Evolutionary conservation across 257 asterid genomes (phyloP), one percentile per base, ranked within the genome.

Genomic region (Gynochthodes officinalis): DNA sequence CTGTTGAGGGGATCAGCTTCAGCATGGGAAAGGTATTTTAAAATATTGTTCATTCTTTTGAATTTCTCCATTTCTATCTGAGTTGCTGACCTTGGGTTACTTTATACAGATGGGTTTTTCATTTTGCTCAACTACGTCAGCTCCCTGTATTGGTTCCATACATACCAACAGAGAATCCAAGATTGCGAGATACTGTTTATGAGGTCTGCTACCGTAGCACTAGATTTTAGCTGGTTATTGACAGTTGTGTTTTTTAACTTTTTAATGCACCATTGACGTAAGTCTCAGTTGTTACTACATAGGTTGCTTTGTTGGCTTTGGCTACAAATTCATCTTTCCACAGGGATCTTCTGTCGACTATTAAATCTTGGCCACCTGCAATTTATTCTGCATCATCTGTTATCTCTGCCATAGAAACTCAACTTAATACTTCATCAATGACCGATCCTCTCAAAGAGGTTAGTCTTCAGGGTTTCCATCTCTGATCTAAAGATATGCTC

Each of bases 291-390:
- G 21, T 75, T 32, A 70, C 76, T 68, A 25, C 75, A 63, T 70
- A 95, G 99, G 97, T 95, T 77, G 98, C 98, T 76, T 89, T 95
- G 72, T 93, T 90, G 77, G 97, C 99, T 67, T 81, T 95, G 96
- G 90, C 96, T 28, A 92, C 96, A 78, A 90, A 88, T 81, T 70
- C 97, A 44, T 83, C 96, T 67, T 92, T 89, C 82, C 98, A 95
- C 88, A 85, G 87, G 85, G 96, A 95, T 84, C 97, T 95, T 69
- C 82, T 88, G 75, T 84, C 92, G 76, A 95, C 89, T 82, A 85
- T 95, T 74, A 95, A 87, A 84, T 81, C 89, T 37, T 95, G 99
- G 99, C 95, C 96, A 28, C 85, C 88, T 76, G 87, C 74, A 71
- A 82, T 92, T 78, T 95, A 92, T 88, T 90, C 99, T 72, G 82